These are phyloP conservation scores for Isoetes taiwanensis DNA, from an alignment of 75 land plant species.

Conservation along the genomic window DNA sequence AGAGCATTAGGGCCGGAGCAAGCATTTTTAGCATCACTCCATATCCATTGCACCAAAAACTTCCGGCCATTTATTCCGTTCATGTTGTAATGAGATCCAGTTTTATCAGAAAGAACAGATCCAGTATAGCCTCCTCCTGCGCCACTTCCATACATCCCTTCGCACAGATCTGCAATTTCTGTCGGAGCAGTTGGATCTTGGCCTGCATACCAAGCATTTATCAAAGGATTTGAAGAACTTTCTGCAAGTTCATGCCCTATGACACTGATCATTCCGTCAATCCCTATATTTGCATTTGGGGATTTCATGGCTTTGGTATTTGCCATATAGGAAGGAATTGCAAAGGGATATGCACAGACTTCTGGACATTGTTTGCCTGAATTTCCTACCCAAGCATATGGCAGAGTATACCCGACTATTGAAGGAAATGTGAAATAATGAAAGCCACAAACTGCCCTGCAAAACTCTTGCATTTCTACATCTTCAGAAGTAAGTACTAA, in stretches of 20 bases:
- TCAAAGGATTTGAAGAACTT: conserved; percentile 52
- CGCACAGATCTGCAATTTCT: conserved; percentile 74
- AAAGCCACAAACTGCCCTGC: conserved; percentile 55
- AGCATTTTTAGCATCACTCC: conserved; percentile 41
- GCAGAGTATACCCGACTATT: conserved; percentile 57
- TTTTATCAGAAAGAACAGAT: conserved; percentile 32
- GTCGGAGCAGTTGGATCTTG: conserved; percentile 76
- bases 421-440: conserved; percentile 86
- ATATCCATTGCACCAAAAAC: conserved; percentile 77
- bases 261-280: conserved; percentile 84
- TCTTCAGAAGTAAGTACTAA: conserved; percentile 53
- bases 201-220: conserved; percentile 87
- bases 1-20: conserved; percentile 73
- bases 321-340: conserved; percentile 29
- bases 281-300: conserved; percentile 58
- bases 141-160: conserved; percentile 66
- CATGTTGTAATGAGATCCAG: conserved; percentile 41
- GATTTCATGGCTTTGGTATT: no score
- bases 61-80: conserved; percentile 38
- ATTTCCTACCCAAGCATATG: conserved; percentile 85
- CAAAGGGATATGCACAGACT: conserved; percentile 74
- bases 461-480: conserved; percentile 58
- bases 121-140: conserved; percentile 71
- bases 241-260: conserved; percentile 83
- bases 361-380: conserved; percentile 49